phyloP scores from a whole-genome alignment of 306 rosid species.

The Corylus heterophylla region DNA sequence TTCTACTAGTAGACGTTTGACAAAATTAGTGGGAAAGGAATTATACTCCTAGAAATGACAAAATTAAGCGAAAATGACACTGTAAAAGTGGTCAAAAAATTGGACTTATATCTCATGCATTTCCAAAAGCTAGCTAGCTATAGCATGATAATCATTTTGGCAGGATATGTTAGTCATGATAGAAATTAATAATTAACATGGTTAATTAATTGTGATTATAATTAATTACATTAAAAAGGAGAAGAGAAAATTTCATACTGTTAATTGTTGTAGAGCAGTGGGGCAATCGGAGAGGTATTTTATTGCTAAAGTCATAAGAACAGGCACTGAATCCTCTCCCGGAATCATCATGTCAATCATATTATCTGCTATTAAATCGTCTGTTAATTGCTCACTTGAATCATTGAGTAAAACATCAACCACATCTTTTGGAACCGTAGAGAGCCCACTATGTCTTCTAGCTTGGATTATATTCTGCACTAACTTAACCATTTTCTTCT shows the following conservation, averaged over 20 bases:
- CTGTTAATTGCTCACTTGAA: conserved; percentile 64
- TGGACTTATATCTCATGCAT: conserved; percentile 30
- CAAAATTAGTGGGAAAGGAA: conserved; percentile 25
- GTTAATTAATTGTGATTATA: too few species aligned
- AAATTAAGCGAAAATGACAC: conserved; percentile 25
- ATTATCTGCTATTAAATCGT: conserved; percentile 83
- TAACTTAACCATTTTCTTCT: conserved; percentile 78
- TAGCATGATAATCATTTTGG: conserved; percentile 3
- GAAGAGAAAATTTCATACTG: conserved; percentile 44
- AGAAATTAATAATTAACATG: too few species aligned
- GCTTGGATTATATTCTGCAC: conserved; percentile 56
- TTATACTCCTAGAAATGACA: conserved; percentile 20
- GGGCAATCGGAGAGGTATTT: conserved; percentile 89
- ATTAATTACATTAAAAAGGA: not conserved
- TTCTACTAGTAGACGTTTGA: conserved; percentile 5
- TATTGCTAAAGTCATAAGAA: conserved; percentile 83
- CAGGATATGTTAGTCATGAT: not conserved
- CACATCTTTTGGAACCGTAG: conserved; percentile 66
- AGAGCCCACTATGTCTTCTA: conserved; percentile 47
- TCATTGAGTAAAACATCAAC: conserved; percentile 84
- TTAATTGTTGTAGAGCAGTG: conserved; percentile 70
- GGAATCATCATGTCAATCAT: conserved; percentile 99
- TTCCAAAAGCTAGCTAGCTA: conserved; percentile 19
- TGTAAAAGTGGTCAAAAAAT: conserved; percentile 32
- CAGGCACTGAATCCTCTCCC: conserved; percentile 96